Base-by-base conservation (phyloP, 768 basidiomycete genomes). In the Boletus fagicola region DNA sequence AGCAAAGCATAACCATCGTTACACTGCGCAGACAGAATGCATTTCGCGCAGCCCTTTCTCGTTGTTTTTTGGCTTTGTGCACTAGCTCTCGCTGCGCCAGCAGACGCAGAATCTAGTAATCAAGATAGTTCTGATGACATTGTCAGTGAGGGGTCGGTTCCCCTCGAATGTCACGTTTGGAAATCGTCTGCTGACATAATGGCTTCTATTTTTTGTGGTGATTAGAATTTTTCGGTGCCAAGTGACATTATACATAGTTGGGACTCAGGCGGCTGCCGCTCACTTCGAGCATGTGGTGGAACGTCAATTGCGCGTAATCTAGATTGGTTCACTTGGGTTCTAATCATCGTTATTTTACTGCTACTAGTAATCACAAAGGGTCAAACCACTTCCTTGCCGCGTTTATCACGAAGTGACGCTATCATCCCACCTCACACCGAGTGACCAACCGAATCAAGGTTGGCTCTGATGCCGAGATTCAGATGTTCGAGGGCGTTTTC, bases 401-500 rank as follows among this genome's bases (percentile, higher is more conserved):
- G 26, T 26, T 26, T 26, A 38, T 38, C 36, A 8, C 36, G 3
- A 7, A 38, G 16, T 38, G 4, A 36, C 15, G 36, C 36, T 11
- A 40, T 10, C 39, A 11, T n/a, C 11, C 5, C n/a, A 20, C 10
- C 18, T n/a, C 20, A n/a, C n/a, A n/a, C n/a, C 6, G 6, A n/a
- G 16, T 11, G 18, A 5, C 8, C 24, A 0, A 24, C 24, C 15
- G 26, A 24, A 26, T 26, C 44, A 46, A 46, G 10, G 5, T 28
- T 24, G 15, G 18, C 16, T 8, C 16, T 18, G 44, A 45, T 26
- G 5, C 44, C 8, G 15, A 5, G 12, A 5, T 13, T 13, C 33
- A 18, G 16, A 18, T 78, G 62, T 5, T 60, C 49, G 28, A 83
- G 51, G 9, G 84, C 58, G 52, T 82, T 82, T 40, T 75, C 73